phyloP scores from a whole-genome alignment of 306 rosid species.

The Vicia sativa region DNA sequence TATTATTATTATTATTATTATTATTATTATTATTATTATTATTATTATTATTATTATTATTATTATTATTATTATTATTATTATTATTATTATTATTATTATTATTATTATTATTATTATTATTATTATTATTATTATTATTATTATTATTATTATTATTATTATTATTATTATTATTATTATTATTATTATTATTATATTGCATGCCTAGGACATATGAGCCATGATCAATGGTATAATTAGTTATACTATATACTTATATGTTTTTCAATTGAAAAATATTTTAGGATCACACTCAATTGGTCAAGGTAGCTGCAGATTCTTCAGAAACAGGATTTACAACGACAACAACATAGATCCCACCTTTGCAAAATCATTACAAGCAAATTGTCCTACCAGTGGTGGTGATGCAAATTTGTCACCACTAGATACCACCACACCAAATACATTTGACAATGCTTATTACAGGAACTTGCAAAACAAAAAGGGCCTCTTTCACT shows the following conservation, averaged over 20 bases:
- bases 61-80: no score
- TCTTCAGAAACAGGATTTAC: conserved; percentile 54
- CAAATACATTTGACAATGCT: conserved; percentile 54
- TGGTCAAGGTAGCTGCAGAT: conserved; percentile 52
- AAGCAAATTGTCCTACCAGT: conserved; percentile 50
- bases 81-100: no score
- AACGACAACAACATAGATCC: conserved; percentile 64
- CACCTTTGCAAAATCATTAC: conserved; percentile 44
- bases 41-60: no score
- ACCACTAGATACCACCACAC: conserved; percentile 50
- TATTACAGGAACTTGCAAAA: conserved; percentile 56
- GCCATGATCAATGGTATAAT: background rate
- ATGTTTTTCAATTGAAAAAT: background rate
- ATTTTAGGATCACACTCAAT: conserved; percentile 65
- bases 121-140: no score
- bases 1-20: no score
- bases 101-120: no score
- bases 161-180: no score
- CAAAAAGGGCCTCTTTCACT: conserved; percentile 61
- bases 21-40: no score
- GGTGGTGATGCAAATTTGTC: conserved; percentile 56
- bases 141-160: no score
- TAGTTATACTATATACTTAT: background rate
- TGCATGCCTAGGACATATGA: no score
- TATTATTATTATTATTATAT: no score